Conservation (phyloP, 2,329 filamentous ascomycete genomes). For the Talaromyces sp. region DNA sequence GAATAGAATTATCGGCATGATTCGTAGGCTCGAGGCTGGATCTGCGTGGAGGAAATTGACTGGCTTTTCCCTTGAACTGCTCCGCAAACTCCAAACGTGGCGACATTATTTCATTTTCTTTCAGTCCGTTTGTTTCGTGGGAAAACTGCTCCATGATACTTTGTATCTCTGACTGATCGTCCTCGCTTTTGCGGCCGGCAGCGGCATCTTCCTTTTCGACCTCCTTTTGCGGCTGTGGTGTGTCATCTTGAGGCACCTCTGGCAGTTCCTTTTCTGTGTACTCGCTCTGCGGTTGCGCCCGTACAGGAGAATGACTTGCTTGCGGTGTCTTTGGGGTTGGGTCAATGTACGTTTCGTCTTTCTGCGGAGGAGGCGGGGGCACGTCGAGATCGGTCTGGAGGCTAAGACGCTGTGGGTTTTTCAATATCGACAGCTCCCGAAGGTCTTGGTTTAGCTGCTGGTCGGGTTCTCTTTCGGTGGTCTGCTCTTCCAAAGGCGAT, state of each 20-base stretch:
- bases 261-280: constrained; percentile 35
- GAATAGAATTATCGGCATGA: constrained; percentile 22
- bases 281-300: constrained; percentile 22
- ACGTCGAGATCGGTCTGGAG: constrained; percentile 11
- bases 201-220: constrained; percentile 38
- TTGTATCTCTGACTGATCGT: constrained; percentile 82
- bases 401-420: constrained; percentile 14
- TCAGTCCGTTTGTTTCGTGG: constrained; percentile 64
- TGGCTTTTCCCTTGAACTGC: constrained; percentile 62
- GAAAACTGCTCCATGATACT: constrained; percentile 97
- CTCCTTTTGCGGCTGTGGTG: constrained; percentile 41
- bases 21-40: constrained; percentile 72
- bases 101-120: constrained; percentile 83
- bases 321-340: constrained; percentile 42
- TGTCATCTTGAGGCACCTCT: constrained; percentile 25
- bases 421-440: constrained; percentile 24
- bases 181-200: constrained; percentile 31
- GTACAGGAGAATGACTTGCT: constrained; percentile 36
- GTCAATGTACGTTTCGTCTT: constrained; percentile 48
- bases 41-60: constrained; percentile 71
- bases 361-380: constrained; percentile 45
- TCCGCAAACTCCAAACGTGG: constrained; percentile 77
- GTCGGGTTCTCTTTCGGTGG: constrained; percentile 12
- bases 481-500: constrained; percentile 11
- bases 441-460: constrained; percentile 21